phyloP scores from a whole-genome alignment of 768 basidiomycete species.

The Rubroboletus pulcherrimus region DNA sequence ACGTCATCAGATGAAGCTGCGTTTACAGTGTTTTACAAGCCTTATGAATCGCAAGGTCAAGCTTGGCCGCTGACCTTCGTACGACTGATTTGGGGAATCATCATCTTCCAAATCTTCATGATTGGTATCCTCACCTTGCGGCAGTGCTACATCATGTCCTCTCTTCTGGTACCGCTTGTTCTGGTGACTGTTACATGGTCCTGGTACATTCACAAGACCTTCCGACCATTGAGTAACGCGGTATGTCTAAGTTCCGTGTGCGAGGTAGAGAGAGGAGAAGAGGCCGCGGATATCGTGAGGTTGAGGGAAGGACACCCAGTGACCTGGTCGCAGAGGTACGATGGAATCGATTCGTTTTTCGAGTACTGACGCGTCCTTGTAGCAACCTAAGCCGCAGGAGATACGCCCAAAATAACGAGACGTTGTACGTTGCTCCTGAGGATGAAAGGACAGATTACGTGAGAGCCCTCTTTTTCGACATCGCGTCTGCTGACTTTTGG shows the following conservation, averaged over 20 bases:
- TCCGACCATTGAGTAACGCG: conserved; percentile 72
- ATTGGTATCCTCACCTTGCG: conserved; percentile 83
- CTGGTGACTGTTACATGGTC: conserved; percentile 74
- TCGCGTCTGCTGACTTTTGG: conserved; percentile 5
- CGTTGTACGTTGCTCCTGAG: conserved; percentile 91
- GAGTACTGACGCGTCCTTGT: neutral
- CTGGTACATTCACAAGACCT: conserved; percentile 66
- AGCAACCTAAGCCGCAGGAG: conserved; percentile 83
- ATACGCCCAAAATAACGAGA: conserved; percentile 93
- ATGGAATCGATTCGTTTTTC: neutral
- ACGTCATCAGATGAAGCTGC: neutral
- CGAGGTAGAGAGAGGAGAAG: conserved; percentile 88
- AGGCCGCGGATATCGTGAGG: conserved; percentile 71
- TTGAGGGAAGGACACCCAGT: conserved; percentile 83
- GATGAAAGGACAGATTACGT: conserved; percentile 91
- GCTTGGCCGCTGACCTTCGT: conserved; percentile 97
- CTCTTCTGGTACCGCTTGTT: conserved; percentile 73
- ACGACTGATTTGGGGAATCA: conserved; percentile 86
- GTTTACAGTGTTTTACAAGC: conserved; percentile 88
- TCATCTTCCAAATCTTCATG: conserved; percentile 97
- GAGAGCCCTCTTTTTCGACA: conserved; percentile 17
- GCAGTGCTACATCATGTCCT: conserved; percentile 54
- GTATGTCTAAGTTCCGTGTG: conserved; percentile 83
- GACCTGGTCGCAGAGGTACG: conserved; percentile 81
- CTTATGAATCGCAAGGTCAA: conserved; percentile 95